Base-by-base conservation (phyloP, 129 eudicot genomes). In the Silybum marianum region DNA sequence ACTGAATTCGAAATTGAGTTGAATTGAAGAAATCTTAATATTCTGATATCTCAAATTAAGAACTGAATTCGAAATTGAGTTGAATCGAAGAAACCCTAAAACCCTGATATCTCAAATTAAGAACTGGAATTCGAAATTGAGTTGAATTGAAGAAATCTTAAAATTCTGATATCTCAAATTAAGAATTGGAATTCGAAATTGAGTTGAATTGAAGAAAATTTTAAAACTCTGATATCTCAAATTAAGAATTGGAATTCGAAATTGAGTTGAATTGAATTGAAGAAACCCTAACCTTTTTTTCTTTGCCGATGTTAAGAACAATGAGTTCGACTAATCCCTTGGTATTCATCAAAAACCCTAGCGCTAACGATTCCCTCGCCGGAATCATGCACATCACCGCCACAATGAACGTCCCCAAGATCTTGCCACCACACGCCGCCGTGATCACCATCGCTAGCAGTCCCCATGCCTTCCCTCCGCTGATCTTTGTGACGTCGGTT, bases 291-390 rank as follows among this genome's bases (percentile, higher is more conserved):
- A 93, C 98, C 98, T 88, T 90, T 86, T 94, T 94, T 70, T 94
- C 98, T 83, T 85, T 90, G 87, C 98, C 98, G 58, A 92, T 92
- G 80, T 92, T 92, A 13, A 92, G 95, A 42, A 92, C 97, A 71
- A 92, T 92, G 78, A 92, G 94, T 90, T 94, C 98, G 25, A 94
- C 98, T 85, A 94, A 81, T 60, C 98, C 98, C 46, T 94, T 94
- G 0, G 98, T 94, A 81, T 94, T 94, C 98, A 94, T 94, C 86
- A 91, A 75, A 74, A 94, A 71, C 23, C 98, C 98, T 3, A 94
- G 86, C 25, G 90, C 81, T 22, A 94, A 36, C 4, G 98, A 69
- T 71, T 91, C 98, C 80, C 95, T 91, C 30, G 73, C 86, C 46
- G 94, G 83, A 54, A 94, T 87, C 88, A 9, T 85, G 40, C 92